Evolutionary conservation across 305 asterid genomes (phyloP).

Genomic region (Fraxinus albicans): DNA sequence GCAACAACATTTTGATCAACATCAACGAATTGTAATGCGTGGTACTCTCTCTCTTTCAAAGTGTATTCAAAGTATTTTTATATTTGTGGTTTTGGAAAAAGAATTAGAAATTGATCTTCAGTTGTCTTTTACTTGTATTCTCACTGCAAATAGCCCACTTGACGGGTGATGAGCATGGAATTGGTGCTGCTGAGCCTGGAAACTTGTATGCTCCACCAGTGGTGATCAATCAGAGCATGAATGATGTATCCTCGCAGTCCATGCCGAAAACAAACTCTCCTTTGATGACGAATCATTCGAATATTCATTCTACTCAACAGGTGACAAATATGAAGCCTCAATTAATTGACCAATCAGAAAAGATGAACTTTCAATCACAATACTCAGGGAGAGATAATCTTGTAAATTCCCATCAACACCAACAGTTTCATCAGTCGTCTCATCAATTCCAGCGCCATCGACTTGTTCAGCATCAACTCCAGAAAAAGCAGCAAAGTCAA

Average conservation of each 20-base stretch:
- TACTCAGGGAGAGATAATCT: conserved; percentile 46
- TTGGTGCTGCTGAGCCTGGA: conserved; percentile 59
- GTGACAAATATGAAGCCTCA: conserved; percentile 45
- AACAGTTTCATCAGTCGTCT: conserved; percentile 54
- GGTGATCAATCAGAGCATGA: conserved; percentile 50
- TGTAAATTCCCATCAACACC: conserved; percentile 54
- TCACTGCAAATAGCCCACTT: conserved; percentile 22
- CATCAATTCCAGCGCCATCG: conserved; percentile 68
- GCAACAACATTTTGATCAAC: conserved; percentile 62
- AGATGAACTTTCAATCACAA: conserved; percentile 51
- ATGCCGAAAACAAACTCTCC: conserved; percentile 51
- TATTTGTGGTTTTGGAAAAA: neutral
- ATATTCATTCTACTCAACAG: conserved; percentile 51
- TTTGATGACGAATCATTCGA: conserved; percentile 45
- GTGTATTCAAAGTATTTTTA: conserved; percentile 1
- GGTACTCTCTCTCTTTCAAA: conserved; percentile 39
- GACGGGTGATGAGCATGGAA: conserved; percentile 76
- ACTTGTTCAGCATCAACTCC: conserved; percentile 59
- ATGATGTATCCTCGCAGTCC: conserved; percentile 50
- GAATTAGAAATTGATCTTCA: neutral
- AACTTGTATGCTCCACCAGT: conserved; percentile 52
- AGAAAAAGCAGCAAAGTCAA: conserved; percentile 62
- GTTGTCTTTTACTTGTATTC: conserved; percentile 19
- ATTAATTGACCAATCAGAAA: conserved; percentile 52
- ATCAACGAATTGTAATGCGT: conserved; percentile 55